Evolutionary conservation across 2,329 filamentous ascomycete genomes (phyloP).

Genomic region (Epicoccum nigrum): DNA sequence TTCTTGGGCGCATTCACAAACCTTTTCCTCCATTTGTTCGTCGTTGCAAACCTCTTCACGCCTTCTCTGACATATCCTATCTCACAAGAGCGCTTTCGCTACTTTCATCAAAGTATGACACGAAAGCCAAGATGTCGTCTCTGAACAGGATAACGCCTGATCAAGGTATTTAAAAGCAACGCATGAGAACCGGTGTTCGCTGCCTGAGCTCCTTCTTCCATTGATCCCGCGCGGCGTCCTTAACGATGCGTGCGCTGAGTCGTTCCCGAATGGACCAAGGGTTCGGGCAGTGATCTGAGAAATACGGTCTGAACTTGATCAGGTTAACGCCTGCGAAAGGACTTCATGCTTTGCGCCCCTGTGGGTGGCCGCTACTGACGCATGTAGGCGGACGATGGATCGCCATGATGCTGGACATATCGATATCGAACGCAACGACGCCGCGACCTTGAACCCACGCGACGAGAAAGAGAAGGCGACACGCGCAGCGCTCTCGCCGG

Average conservation of each 20-base stretch:
- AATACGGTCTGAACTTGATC: constrained; percentile 62
- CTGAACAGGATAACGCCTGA: constrained; percentile 43
- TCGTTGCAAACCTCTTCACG: not conserved
- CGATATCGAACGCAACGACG: not conserved
- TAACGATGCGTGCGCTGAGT: not conserved
- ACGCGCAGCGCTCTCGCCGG: constrained; percentile 31
- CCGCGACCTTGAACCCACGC: constrained; percentile 12
- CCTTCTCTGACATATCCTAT: not conserved
- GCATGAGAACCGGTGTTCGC: constrained; percentile 50
- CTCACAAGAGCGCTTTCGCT: too few relatives aligned
- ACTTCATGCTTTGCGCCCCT: constrained; percentile 54
- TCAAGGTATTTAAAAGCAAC: constrained; percentile 46
- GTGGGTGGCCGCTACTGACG: constrained; percentile 40
- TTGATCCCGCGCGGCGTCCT: not conserved
- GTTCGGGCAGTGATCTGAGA: constrained; percentile 53
- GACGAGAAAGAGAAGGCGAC: constrained; percentile 35
- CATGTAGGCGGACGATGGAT: constrained; percentile 40
- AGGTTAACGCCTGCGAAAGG: constrained; percentile 61
- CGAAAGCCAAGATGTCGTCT: constrained; percentile 36
- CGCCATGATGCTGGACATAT: not conserved
- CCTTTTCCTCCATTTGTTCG: not conserved
- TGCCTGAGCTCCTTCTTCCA: constrained; percentile 4
- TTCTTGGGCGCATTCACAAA: not conserved
- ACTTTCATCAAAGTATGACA: constrained; percentile 34
- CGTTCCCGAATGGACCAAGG: not conserved